Conservation (phyloP, 306 rosid species). For the Argentina anserina region DNA sequence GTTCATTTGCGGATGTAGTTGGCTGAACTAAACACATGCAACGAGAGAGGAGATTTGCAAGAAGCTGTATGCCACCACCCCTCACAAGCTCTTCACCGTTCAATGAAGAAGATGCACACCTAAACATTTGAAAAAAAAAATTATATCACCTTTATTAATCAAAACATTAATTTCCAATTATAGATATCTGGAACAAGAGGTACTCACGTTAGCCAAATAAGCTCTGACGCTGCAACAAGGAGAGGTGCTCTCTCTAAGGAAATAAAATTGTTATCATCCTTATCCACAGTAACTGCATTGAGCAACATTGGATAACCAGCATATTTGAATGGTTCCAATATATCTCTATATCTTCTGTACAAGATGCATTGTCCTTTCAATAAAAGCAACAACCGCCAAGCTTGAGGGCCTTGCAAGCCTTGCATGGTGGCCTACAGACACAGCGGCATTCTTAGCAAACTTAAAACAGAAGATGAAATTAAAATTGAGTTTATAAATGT, state of each 20-base stretch:
- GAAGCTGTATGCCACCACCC: no score
- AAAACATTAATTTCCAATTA: constrained; percentile 24
- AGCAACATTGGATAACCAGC: constrained; percentile 99
- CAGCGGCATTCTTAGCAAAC: constrained; percentile 24
- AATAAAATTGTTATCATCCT: constrained; percentile 90
- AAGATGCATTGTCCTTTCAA: constrained; percentile 95
- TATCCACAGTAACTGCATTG: constrained; percentile 90
- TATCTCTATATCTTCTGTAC: constrained; percentile 81
- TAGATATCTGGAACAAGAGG: constrained; percentile 10
- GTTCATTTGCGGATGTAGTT: no score
- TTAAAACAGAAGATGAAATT: constrained; percentile 13
- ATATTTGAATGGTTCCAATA: constrained; percentile 94
- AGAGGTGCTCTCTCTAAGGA: constrained; percentile 91
- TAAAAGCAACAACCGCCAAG: constrained; percentile 93
- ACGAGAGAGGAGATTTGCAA: no score
- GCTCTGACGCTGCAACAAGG: constrained; percentile 94
- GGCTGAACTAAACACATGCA: no score
- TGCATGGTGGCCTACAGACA: constrained; percentile 93
- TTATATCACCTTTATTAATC: constrained; percentile 7
- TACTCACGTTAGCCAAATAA: constrained; percentile 91
- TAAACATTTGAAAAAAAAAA: constrained; percentile 33
- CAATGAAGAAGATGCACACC: constrained; percentile 34
- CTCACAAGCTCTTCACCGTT: no score
- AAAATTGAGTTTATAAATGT: neutral
- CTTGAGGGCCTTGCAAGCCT: constrained; percentile 99